Percentiles rank a stretch among this genome's conserved stretches.
Conservation (phyloP, 2,329 filamentous ascomycete genomes). For the Aspergillus sp. region DNA sequence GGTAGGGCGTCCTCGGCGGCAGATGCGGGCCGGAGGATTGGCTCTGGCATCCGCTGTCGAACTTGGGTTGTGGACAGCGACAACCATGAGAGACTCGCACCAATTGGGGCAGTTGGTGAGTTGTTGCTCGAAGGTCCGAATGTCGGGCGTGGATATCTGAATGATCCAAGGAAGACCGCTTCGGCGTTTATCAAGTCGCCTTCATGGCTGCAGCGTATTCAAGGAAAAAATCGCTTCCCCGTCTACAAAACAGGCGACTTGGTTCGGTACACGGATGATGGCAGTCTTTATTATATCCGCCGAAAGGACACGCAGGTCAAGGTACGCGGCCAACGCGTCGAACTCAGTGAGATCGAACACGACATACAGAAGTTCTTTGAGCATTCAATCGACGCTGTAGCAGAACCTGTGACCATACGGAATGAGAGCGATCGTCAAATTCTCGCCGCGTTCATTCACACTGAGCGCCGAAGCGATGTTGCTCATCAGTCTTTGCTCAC, state of each 20-base stretch:
- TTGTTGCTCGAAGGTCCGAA: conserved; percentile 30
- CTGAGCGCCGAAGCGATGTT: too few relatives aligned
- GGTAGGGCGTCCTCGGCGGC: neutral
- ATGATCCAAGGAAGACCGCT: conserved; percentile 10
- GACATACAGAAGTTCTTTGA: conserved; percentile 16
- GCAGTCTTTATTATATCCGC: conserved; percentile 29
- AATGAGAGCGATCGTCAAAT: neutral
- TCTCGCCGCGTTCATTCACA: neutral
- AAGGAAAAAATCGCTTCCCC: neutral
- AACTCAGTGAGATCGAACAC: conserved; percentile 40
- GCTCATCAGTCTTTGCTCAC: neutral
- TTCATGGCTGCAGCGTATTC: conserved; percentile 7
- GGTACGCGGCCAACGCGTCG: conserved; percentile 51
- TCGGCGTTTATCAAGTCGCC: conserved; percentile 15
- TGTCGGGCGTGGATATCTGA: conserved; percentile 28
- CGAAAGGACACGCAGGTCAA: conserved; percentile 54
- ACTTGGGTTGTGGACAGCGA: conserved; percentile 16
- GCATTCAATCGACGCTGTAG: neutral
- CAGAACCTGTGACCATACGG: conserved; percentile 1
- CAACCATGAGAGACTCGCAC: conserved; percentile 13
- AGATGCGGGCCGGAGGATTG: conserved; percentile 12
- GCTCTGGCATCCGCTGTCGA: conserved; percentile 1
- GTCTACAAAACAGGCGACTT: conserved; percentile 16
- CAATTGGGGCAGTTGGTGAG: conserved; percentile 31
- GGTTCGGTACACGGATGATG: conserved; percentile 9